Evolutionary conservation across 495 filamentous ascomycete genomes (phyloP).

Genomic region (Neurospora cerealis): DNA sequence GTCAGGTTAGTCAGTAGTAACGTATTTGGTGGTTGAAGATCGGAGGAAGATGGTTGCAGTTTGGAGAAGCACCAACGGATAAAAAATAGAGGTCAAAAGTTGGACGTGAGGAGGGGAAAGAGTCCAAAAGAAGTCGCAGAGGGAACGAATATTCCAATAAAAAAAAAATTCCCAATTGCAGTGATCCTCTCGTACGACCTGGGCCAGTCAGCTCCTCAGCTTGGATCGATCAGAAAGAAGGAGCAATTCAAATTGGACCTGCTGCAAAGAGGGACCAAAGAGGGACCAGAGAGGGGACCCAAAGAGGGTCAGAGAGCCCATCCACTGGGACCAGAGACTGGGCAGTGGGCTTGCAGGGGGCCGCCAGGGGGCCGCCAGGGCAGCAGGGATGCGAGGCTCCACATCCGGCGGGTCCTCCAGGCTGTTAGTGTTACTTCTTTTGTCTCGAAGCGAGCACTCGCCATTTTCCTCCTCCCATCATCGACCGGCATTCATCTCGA

Average conservation of each 20-base stretch:
- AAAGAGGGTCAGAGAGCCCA: background rate
- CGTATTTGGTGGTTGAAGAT: background rate
- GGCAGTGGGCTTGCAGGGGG: background rate
- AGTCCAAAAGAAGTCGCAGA: background rate
- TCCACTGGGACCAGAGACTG: background rate
- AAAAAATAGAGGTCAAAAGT: background rate
- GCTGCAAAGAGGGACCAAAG: background rate
- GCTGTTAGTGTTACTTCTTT: background rate
- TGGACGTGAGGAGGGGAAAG: background rate
- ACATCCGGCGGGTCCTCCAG: background rate
- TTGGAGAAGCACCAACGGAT: background rate
- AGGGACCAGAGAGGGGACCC: background rate
- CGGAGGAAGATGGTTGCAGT: background rate
- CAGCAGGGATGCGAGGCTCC: background rate
- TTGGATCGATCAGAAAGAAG: background rate
- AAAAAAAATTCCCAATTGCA: background rate
- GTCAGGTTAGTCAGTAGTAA: background rate
- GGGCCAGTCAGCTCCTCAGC: background rate
- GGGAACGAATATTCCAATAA: background rate
- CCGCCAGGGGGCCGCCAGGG: background rate
- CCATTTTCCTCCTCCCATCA: background rate
- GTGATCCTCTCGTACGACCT: background rate
- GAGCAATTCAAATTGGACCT: background rate
- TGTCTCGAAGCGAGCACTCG: background rate
- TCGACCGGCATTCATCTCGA: background rate